Base-by-base conservation (phyloP, 202 grass and related monocot genomes). In the Carex arenaria region DNA sequence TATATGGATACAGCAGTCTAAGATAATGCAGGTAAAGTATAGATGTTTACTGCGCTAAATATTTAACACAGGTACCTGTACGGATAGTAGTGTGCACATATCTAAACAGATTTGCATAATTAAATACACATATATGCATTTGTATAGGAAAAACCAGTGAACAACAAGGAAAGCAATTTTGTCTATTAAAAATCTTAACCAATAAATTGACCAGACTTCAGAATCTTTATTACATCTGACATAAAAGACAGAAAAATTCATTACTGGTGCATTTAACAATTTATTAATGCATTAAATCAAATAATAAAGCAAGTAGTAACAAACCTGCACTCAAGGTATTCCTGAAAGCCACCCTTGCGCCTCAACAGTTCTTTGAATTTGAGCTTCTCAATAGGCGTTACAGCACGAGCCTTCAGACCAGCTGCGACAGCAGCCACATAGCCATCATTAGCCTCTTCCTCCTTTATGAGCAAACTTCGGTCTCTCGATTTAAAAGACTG, bases 241-340 rank as follows among this genome's bases (percentile, higher is more conserved):
- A 12, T 13, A 72, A 13, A 47, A 51, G 19, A 47, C 1, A 51
- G 10, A 4, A 23, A 72, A 72, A 2, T 78, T 59, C 53, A 20
- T 59, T 38, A 56, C n/a, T 49, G 53, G 51, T 26, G 14, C 28
- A 52, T 34, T 57, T 57, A n/a, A 68, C 66, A 19, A 77, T 75
- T 75, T 56, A 76, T 15, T 7, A 57, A 77, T 11, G 26, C 28
- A 3, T 32, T 55, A 56, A 26, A 77, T 31, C 23, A 57, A 55
- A 77, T 10, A 77, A 34, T 32, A 34, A 32, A 75, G 38, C 17
- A 76, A 36, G 72, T 19, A 52, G 26, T 14, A 34, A 85, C 66
- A 63, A 64, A 95, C 96, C 96, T 94, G 91, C 93, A 93, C 31
- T 99, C 96, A 67, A 99, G 79, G 84, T 99, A 99, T 61, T 99